Percentiles rank a stretch among this genome's conserved stretches.
phyloP scores from a whole-genome alignment of 257 asterid genomes.

The Coffea canephora region DNA sequence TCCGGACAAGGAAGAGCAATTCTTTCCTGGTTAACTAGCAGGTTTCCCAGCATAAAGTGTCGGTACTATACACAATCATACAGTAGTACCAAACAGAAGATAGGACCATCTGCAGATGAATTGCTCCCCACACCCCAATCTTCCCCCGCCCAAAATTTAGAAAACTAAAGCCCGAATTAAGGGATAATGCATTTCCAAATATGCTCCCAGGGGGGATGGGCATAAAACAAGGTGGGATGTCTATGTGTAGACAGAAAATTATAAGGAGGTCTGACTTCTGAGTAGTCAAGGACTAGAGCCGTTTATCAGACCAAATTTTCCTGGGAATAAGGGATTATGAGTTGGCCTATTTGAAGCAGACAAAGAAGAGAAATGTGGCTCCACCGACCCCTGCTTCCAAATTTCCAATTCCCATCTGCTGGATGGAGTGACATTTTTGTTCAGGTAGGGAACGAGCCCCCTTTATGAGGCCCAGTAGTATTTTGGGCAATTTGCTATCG shows the following conservation, averaged over 20 bases:
- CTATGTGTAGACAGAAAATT: slow-evolving; percentile 12
- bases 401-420: slow-evolving; percentile 16
- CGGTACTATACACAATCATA: slow-evolving; percentile 8
- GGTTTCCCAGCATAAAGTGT: slow-evolving; percentile 5
- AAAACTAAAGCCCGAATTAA: background rate
- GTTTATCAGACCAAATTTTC: slow-evolving; percentile 10
- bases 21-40: background rate
- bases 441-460: slow-evolving; percentile 14
- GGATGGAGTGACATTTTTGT: slow-evolving; percentile 12
- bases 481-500: slow-evolving; percentile 26
- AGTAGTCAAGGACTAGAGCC: background rate
- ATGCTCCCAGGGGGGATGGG: background rate
- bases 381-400: slow-evolving; percentile 16
- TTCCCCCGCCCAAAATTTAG: background rate
- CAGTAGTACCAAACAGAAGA: background rate
- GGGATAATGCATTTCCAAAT: background rate
- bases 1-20: background rate
- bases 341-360: slow-evolving; percentile 22
- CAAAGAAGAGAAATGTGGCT: slow-evolving; percentile 24
- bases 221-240: background rate
- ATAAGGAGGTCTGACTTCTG: slow-evolving; percentile 4
- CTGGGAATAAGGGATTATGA: background rate
- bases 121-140: background rate
- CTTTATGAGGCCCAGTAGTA: slow-evolving; percentile 25
- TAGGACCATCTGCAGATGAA: slow-evolving; percentile 5